A percentile compares a stretch with the other conserved stretches of the same genome.
Conservation (phyloP, 163 green algal genomes). For the Volvox carteri region DNA sequence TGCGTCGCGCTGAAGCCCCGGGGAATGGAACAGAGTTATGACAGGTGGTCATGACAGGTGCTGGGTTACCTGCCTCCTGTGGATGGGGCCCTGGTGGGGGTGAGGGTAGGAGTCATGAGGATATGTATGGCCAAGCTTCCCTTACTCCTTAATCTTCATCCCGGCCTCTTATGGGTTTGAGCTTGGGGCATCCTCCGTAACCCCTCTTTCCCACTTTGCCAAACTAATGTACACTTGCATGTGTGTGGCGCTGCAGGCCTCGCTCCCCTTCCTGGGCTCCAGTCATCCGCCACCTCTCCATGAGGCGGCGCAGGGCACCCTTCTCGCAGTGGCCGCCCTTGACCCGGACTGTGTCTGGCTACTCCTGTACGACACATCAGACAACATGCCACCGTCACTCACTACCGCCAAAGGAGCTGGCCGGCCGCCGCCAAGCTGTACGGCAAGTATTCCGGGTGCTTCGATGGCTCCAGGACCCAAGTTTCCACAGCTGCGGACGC, state of each 20-base stretch:
- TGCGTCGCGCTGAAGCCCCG: not conserved
- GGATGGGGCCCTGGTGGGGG: too few relatives aligned
- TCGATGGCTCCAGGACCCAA: not conserved
- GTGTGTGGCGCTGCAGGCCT: too few relatives aligned
- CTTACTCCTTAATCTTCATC: too few relatives aligned
- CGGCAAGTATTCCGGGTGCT: not conserved
- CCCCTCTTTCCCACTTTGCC: too few relatives aligned
- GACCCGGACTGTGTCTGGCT: conserved; percentile 74
- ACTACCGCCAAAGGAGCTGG: not conserved
- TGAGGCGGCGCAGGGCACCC: conserved; percentile 58
- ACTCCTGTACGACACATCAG: conserved; percentile 56
- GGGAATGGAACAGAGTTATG: too few relatives aligned
- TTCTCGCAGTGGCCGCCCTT: conserved; percentile 61
- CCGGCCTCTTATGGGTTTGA: too few relatives aligned
- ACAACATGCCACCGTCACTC: conserved; percentile 13
- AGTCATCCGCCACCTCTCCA: conserved; percentile 50
- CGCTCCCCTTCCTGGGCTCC: conserved; percentile 59
- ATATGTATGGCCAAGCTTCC: too few relatives aligned
- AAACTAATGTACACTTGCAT: too few relatives aligned
- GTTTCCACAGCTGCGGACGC: not conserved
- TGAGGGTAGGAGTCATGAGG: too few relatives aligned
- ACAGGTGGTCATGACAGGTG: too few relatives aligned
- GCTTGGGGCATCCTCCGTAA: too few relatives aligned
- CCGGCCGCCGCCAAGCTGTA: not conserved
- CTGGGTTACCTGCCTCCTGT: too few relatives aligned